Base-by-base conservation (phyloP, 2,329 filamentous ascomycete species). In the Aciculosporium take region DNA sequence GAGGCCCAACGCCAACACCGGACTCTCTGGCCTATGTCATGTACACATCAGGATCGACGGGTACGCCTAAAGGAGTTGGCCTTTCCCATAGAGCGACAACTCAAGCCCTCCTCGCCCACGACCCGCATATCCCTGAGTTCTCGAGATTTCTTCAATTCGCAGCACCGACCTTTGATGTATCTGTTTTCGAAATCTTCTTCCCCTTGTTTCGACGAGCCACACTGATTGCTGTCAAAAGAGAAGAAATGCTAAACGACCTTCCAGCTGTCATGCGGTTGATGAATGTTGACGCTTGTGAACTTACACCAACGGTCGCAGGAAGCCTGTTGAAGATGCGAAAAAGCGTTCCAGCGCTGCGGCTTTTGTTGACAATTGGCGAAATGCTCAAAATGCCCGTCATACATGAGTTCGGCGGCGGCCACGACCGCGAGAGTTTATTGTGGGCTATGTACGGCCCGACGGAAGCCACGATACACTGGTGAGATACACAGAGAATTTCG, bases 371-470 rank as follows among this genome's bases (percentile, higher is more conserved):
- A 0, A 94, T 94, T 49, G 88, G 88, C 5, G 88, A 95, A 59
- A 94, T 94, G 87, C 71, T 95, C 28, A 94, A 83, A 3, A 67
- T 71, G 32, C 72, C 76, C 7, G 80, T 95, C 2, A 69, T 94
- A 18, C 64, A 74, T 28, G 85, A 93, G 54, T 95, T 91, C 65
- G 86, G 85, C 5, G 75, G 75, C 2, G 63, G 66, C 8, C 53
- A 58, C 0, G 54, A 54, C 0, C 61, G 60, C 7, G 56, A 65
- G 2, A 79, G 82, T 49, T 78, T 94, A 33, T 67, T 95, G 1
- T 88, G 85, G 72, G 88, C 80, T 27, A 94, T 94, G 86, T 95
- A 95, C 55, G 88, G 88, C 0, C 88, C 88, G 1, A 95, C 88
- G 0, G 88, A 95, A 62, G 85, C 85, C 7, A 78, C 87, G 0